Conservation (phyloP, 371 early-diverging fungal species). For the Apophysomyces sp. region DNA sequence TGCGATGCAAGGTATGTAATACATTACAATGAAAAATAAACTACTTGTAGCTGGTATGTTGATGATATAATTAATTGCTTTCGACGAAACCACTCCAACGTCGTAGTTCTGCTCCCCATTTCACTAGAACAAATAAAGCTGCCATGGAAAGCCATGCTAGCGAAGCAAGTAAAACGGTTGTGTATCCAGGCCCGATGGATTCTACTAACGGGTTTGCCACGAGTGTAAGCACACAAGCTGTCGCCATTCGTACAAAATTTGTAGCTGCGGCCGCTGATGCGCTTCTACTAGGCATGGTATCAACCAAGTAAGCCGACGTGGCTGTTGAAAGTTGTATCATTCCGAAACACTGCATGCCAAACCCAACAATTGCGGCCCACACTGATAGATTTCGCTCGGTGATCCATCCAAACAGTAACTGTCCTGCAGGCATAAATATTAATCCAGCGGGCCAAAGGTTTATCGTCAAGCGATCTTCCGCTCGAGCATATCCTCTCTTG, state of each 20-base stretch:
- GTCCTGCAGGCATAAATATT: constrained; percentile 41
- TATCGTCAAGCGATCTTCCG: constrained; percentile 24
- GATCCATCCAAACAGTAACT: constrained; percentile 49
- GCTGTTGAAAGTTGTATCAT: constrained; percentile 29
- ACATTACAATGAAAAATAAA: no score
- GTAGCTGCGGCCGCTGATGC: constrained; percentile 48
- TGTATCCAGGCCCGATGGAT: constrained; percentile 23
- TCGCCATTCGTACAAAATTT: constrained; percentile 39
- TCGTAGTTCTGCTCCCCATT: constrained; percentile 17
- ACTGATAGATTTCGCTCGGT: constrained; percentile 32
- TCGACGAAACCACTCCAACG: constrained; percentile 10
- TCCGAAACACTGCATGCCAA: constrained; percentile 28
- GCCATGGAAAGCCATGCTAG: constrained; percentile 10
- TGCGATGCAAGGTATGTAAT: no score
- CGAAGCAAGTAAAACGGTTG: constrained; percentile 25
- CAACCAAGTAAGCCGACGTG: constrained; percentile 43
- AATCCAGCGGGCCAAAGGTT: constrained; percentile 38
- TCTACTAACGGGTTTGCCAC: constrained; percentile 25
- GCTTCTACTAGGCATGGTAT: constrained; percentile 42
- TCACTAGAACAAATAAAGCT: constrained; percentile 12
- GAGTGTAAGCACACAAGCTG: constrained; percentile 39
- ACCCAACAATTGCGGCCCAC: constrained; percentile 43
- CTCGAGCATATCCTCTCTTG: constrained; percentile 13
- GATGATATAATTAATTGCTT: not conserved
- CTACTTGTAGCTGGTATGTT: no score